Evolutionary conservation across 345 rosid genomes (phyloP), one percentile per base, ranked within the genome.

Genomic region (Eucalyptus tenuipes): DNA sequence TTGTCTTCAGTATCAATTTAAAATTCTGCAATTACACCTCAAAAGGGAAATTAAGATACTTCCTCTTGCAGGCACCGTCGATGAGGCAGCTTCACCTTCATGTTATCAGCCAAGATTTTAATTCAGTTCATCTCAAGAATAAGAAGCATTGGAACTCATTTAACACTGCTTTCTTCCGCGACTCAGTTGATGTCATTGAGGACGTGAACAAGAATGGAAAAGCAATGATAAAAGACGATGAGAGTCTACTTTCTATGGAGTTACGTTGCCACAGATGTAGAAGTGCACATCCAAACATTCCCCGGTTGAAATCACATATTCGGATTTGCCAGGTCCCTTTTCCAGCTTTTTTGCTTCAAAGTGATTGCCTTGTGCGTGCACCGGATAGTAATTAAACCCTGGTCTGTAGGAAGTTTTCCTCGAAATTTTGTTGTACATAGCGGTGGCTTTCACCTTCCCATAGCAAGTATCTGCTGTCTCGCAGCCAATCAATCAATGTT

Each of bases 131-230:
- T 87, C 94, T 98, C 88, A 95, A 96, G 95, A 94, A 95, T 91
- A 98, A 97, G 94, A 96, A 95, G 92, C 99, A 97, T 66, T 98
- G 99, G 99, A 96, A 97, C 93, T 93, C 99, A 7, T 97, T 98
- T 93, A 97, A 92, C 55, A 91, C 97, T 18, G 92, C 93, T 2
- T 97, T 98, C 89, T 98, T 96, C 59, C 95, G 94, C 57, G 97
- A 97, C 92, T 97, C 99, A 4, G 94, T 94, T 6, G 99, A 97
- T 87, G 97, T 98, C 61, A 89, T 97, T 29, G 96, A 95, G 90
- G 99, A 96, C 92, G 91, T 97, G 15, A 91, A 86, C 61, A 92
- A 88, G 66, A 91, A 93, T 4, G 97, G 98, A 66, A 92, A 91
- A 89, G 97, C 97, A 86, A 90, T 90, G 25, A 17, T 93, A 79